These are phyloP conservation scores for Nakazawaea laoshanensis DNA, from an alignment of 805 yeast genomes.

Conservation along the genomic window DNA sequence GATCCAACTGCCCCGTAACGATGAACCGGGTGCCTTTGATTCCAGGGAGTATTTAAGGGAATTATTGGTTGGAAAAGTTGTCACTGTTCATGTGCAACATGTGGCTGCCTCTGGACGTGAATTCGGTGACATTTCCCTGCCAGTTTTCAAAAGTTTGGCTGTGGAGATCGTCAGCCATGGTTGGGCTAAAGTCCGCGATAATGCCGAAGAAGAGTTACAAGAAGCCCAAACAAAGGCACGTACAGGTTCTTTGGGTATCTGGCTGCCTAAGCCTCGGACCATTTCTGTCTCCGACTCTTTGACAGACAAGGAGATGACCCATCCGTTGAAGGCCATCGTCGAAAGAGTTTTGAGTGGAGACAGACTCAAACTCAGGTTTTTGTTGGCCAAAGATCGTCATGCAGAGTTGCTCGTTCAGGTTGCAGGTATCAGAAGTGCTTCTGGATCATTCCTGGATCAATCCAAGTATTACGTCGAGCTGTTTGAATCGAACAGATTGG, in stretches of 20 bases:
- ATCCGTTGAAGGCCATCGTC: constrained; percentile 51
- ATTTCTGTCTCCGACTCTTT: constrained; percentile 20
- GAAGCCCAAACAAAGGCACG: constrained; percentile 43
- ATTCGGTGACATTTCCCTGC: constrained; percentile 64
- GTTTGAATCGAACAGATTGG: constrained; percentile 53
- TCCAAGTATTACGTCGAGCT: constrained; percentile 58
- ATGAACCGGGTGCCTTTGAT: constrained; percentile 43
- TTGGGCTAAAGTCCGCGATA: constrained; percentile 52
- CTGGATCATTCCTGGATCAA: constrained; percentile 46
- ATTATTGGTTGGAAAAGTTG: constrained; percentile 53
- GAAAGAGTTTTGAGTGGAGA: constrained; percentile 79
- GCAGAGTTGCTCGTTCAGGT: constrained; percentile 50
- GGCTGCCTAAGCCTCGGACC: constrained; percentile 27
- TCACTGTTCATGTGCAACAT: constrained; percentile 51
- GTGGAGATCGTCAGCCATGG: constrained; percentile 52
- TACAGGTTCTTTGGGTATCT: constrained; percentile 43
- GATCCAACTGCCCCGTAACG: constrained; percentile 47
- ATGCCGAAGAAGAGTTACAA: constrained; percentile 36
- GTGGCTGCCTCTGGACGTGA: constrained; percentile 49
- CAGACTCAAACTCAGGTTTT: constrained; percentile 53
- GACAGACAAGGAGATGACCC: constrained; percentile 22
- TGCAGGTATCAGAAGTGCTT: constrained; percentile 69
- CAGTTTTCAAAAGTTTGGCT: constrained; percentile 50
- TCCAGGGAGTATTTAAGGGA: constrained; percentile 55
- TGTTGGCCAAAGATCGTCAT: constrained; percentile 41